These are phyloP conservation scores for Fusarium poae DNA, from an alignment of 2,329 filamentous ascomycete genomes.

Conservation along the genomic window DNA sequence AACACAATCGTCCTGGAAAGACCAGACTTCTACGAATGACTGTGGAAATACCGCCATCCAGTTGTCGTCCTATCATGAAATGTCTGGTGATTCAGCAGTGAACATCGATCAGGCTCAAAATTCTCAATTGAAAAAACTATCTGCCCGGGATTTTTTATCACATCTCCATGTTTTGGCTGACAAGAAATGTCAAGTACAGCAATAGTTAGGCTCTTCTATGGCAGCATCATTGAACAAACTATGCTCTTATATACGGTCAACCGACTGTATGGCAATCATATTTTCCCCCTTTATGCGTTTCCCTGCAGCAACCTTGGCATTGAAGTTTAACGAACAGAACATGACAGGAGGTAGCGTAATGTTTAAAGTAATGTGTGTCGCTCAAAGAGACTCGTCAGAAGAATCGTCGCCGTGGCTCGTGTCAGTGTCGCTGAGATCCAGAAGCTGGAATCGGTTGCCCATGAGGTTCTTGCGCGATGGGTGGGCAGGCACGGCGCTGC, in stretches of 20 bases:
- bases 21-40: not conserved
- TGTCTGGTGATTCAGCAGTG: not conserved
- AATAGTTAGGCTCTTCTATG: not conserved
- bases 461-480: constrained; percentile 50
- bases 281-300: not conserved
- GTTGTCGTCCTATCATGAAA: not conserved
- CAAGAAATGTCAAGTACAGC: not conserved
- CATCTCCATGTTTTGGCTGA: not conserved
- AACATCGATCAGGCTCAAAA: not conserved
- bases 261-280: not conserved
- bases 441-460: constrained; percentile 72
- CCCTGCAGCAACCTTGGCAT: not conserved
- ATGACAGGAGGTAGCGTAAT: not conserved
- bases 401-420: constrained; percentile 44
- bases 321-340: not conserved
- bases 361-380: not conserved
- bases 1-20: not conserved
- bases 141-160: not conserved
- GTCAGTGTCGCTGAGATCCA: constrained; percentile 63
- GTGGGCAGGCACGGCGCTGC: not conserved
- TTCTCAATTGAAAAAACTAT: not conserved
- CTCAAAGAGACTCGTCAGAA: constrained; percentile 17
- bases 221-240: not conserved
- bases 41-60: not conserved
- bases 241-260: not conserved